Percentiles rank a stretch among this genome's conserved stretches.
phyloP scores from a whole-genome alignment of 2,329 filamentous ascomycete genomes.

The Monilinia aucupariae region DNA sequence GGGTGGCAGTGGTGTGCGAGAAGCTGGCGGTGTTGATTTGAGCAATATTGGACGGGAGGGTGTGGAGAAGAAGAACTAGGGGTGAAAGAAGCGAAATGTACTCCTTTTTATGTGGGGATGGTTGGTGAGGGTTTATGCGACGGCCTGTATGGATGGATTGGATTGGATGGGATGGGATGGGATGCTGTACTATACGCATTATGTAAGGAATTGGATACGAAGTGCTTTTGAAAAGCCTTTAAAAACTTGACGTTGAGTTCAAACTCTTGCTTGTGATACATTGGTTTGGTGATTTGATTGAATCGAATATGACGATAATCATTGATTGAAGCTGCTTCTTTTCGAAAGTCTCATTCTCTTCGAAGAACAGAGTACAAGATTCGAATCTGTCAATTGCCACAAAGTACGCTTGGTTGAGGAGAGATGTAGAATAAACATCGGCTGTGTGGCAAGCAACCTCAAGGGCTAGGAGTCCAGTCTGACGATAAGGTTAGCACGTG shows the following conservation, averaged over 20 bases:
- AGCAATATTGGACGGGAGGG: conserved; percentile 59
- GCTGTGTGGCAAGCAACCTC: too few relatives aligned
- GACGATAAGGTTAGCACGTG: not conserved
- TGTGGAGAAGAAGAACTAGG: conserved; percentile 41
- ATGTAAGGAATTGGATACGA: not conserved
- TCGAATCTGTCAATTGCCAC: too few relatives aligned
- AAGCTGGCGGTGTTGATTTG: conserved; percentile 47
- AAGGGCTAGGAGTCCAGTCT: too few relatives aligned
- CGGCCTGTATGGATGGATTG: not conserved
- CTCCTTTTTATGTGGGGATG: not conserved
- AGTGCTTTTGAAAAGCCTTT: too few relatives aligned
- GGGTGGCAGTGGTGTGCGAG: conserved; percentile 47
- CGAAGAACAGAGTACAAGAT: too few relatives aligned
- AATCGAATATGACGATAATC: too few relatives aligned
- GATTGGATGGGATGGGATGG: not conserved
- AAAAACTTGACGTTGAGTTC: not conserved
- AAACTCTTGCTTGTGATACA: not conserved
- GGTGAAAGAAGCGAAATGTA: not conserved
- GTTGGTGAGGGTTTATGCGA: conserved; percentile 5
- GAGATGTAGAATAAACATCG: too few relatives aligned
- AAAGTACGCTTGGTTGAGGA: too few relatives aligned
- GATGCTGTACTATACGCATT: not conserved
- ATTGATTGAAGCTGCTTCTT: not conserved
- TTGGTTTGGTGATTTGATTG: not conserved
- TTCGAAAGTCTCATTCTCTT: too few relatives aligned